Conservation (phyloP, 768 basidiomycete genomes). For the Collybiopsis luxurians region DNA sequence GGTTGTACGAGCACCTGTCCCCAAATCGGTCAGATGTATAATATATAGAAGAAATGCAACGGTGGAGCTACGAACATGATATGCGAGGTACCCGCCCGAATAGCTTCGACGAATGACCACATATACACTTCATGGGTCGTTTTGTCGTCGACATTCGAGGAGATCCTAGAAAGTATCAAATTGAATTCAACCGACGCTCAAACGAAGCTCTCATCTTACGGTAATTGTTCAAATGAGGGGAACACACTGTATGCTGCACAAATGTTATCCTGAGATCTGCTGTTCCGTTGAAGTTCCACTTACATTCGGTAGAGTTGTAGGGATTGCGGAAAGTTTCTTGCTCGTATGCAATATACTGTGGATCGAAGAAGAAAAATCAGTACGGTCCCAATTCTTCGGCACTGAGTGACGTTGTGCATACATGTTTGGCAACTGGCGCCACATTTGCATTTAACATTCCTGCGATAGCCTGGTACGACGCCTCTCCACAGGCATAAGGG, state of each 20-base stretch:
- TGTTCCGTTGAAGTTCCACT: not conserved
- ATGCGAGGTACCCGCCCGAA: conserved; percentile 28
- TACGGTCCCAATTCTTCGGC: no score
- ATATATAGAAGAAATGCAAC: conserved; percentile 18
- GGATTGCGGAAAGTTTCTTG: conserved; percentile 20
- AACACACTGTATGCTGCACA: not conserved
- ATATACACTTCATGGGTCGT: conserved; percentile 32
- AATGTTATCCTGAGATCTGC: no score
- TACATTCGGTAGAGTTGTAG: not conserved
- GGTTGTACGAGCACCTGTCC: conserved; percentile 19
- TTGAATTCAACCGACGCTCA: conserved; percentile 2
- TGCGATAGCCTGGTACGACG: conserved; percentile 33
- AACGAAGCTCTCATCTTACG: not conserved
- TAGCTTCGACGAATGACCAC: conserved; percentile 25
- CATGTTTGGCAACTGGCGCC: conserved; percentile 37
- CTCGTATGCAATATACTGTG: conserved; percentile 17
- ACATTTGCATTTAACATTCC: conserved; percentile 37
- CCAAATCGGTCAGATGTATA: not conserved
- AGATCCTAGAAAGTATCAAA: conserved; percentile 6
- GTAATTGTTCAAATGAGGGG: not conserved
- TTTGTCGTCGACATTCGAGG: conserved; percentile 39
- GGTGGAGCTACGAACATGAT: conserved; percentile 23
- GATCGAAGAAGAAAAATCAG: not conserved
- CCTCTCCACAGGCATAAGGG: conserved; percentile 27
- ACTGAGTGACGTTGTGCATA: not conserved